Evolutionary conservation across 1,284 basidiomycete genomes (phyloP).

Genomic region (Violaceomyces palustris): DNA sequence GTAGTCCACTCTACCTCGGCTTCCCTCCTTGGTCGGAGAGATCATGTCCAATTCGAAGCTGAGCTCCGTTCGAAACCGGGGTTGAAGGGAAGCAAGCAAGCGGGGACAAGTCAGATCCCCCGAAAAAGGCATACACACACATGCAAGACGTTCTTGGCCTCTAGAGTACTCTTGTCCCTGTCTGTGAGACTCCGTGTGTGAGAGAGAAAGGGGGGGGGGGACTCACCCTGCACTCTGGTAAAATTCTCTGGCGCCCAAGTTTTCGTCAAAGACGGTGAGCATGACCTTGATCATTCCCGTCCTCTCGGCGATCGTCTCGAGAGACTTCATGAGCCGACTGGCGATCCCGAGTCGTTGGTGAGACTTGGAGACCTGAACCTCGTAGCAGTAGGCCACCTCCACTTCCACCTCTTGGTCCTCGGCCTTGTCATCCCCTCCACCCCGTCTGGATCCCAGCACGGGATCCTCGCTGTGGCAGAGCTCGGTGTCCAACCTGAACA

Average conservation of each 20-base stretch:
- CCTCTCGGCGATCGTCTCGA: slow-evolving; percentile 4
- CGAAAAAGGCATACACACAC: too few species aligned
- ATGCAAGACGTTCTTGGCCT: too few species aligned
- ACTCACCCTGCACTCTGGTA: slow-evolving; percentile 9
- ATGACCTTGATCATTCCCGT: slow-evolving; percentile 14
- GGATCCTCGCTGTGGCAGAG: slow-evolving; percentile 5
- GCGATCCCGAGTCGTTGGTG: slow-evolving; percentile 22
- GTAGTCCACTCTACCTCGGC: too few species aligned
- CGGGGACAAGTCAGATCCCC: too few species aligned
- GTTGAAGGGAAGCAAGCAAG: too few species aligned
- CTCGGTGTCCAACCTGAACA: slow-evolving; percentile 27
- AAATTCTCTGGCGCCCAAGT: slow-evolving; percentile 10
- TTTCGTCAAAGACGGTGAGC: slow-evolving; percentile 27
- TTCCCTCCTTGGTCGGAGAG: too few species aligned
- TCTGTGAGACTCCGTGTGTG: too few species aligned
- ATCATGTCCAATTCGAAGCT: too few species aligned
- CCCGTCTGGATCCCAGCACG: background rate
- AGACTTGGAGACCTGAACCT: slow-evolving; percentile 10
- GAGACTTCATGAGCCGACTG: slow-evolving; percentile 8
- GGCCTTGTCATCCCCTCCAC: background rate
- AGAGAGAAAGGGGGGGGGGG: too few species aligned
- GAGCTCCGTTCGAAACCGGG: too few species aligned
- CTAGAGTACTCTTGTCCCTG: too few species aligned
- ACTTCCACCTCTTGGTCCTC: slow-evolving; percentile 13
- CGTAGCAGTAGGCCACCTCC: slow-evolving; percentile 23